Percentiles rank a stretch among this genome's conserved stretches.
These are phyloP conservation scores for Alternaria sp. DNA, from an alignment of 2,329 filamentous ascomycete genomes.

Conservation along the genomic window DNA sequence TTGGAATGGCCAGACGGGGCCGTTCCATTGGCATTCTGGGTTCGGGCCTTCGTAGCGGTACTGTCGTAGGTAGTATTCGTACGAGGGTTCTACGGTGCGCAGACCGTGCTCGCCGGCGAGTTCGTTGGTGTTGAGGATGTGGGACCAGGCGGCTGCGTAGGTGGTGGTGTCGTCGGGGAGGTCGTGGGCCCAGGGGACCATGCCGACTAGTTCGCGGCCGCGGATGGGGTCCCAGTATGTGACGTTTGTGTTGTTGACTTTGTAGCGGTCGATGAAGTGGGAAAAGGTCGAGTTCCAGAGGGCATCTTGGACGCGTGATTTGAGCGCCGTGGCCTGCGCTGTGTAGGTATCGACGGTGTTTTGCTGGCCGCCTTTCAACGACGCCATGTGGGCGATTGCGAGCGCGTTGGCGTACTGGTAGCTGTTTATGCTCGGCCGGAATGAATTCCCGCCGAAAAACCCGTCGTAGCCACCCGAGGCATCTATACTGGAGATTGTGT, in stretches of 20 bases:
- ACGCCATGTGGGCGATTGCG: constrained; percentile 54
- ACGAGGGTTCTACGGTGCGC: constrained; percentile 56
- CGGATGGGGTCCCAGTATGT: constrained; percentile 54
- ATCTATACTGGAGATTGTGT: constrained; percentile 57
- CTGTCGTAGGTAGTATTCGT: constrained; percentile 58
- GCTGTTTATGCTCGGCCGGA: constrained; percentile 57
- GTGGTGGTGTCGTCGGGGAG: constrained; percentile 52
- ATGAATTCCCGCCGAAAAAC: constrained; percentile 53
- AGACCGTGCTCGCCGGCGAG: constrained; percentile 51
- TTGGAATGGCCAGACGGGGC: constrained; percentile 57
- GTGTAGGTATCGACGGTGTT: constrained; percentile 26
- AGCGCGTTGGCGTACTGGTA: constrained; percentile 57
- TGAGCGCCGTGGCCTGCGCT: constrained; percentile 47
- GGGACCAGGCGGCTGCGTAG: constrained; percentile 52
- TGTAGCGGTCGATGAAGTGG: constrained; percentile 57
- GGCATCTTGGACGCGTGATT: constrained; percentile 50
- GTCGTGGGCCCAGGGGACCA: constrained; percentile 56
- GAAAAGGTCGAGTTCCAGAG: constrained; percentile 57
- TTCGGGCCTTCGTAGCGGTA: constrained; percentile 52
- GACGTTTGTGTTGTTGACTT: constrained; percentile 53
- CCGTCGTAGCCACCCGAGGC: constrained; percentile 53
- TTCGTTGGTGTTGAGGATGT: constrained; percentile 48
- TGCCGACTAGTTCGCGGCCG: constrained; percentile 56
- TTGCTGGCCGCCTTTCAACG: constrained; percentile 35
- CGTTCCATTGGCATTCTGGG: constrained; percentile 58